These are phyloP conservation scores for Xylariaceae sp. DNA, from an alignment of 2,329 filamentous ascomycete species.

Conservation along the genomic window DNA sequence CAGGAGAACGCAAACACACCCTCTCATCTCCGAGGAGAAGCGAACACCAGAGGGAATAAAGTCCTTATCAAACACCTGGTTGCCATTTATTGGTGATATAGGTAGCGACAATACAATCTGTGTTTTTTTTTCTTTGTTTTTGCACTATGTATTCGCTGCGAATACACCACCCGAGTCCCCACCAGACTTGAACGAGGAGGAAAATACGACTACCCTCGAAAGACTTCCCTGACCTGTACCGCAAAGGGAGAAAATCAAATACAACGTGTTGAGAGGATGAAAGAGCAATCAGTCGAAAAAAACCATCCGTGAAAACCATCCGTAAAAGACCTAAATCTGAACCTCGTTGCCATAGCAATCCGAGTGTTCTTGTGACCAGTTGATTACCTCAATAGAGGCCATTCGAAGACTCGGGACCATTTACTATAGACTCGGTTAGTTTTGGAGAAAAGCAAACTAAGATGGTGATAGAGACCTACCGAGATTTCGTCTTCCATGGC, in stretches of 20 bases:
- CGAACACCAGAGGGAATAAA: not conserved
- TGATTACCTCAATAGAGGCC: not conserved
- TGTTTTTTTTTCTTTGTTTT: not conserved
- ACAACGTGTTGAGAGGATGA: not conserved
- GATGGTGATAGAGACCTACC: conserved; percentile 16
- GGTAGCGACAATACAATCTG: conserved; percentile 13
- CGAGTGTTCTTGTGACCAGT: not conserved
- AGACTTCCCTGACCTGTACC: not conserved
- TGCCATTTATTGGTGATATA: conserved; percentile 3
- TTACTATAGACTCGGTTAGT: conserved; percentile 15
- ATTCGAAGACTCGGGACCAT: not conserved
- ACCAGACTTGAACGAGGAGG: not conserved
- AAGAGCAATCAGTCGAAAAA: not conserved
- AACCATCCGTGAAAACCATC: not conserved
- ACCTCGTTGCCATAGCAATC: not conserved
- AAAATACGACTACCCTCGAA: not conserved
- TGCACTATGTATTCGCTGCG: too few relatives aligned
- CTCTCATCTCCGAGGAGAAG: not conserved
- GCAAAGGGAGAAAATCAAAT: not conserved
- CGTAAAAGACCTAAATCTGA: not conserved
- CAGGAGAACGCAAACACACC: too few relatives aligned
- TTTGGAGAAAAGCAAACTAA: not conserved
- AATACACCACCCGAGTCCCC: too few relatives aligned
- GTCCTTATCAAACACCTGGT: not conserved
- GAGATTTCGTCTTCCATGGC: conserved; percentile 62